A percentile compares a stretch with the other conserved stretches of the same genome.
These are phyloP conservation scores for Scenedesmus sp. DNA, from an alignment of 163 green algal species.

Conservation along the genomic window DNA sequence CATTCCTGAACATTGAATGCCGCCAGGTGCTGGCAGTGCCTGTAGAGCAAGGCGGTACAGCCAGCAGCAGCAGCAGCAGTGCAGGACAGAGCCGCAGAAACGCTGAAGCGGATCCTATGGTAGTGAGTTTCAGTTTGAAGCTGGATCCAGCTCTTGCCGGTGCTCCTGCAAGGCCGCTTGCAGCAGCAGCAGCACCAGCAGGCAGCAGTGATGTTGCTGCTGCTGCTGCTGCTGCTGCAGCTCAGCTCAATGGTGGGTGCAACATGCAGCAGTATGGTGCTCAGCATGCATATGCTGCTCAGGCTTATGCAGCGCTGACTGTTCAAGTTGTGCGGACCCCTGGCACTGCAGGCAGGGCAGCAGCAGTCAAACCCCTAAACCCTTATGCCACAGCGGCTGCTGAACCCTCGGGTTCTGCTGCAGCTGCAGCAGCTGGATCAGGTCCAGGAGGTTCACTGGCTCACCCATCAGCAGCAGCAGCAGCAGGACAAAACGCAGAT, in stretches of 20 bases:
- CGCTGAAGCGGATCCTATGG: not conserved
- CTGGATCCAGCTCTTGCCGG: not conserved
- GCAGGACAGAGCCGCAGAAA: not conserved
- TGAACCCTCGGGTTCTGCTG: not conserved
- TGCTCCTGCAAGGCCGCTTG: not conserved
- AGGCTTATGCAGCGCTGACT: slow-evolving; percentile 5
- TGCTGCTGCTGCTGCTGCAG: not conserved
- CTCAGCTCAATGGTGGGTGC: not conserved
- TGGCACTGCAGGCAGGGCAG: not conserved
- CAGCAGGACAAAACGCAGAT: not conserved
- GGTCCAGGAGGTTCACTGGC: not conserved
- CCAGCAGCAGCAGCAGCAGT: slow-evolving; percentile 19
- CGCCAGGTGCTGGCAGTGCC: slow-evolving; percentile 31
- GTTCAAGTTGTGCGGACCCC: not conserved
- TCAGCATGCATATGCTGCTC: not conserved
- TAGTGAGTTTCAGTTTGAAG: slow-evolving; percentile 6
- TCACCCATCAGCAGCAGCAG: not conserved
- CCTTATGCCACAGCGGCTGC: not conserved
- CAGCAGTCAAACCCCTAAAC: not conserved
- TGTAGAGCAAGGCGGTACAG: not conserved
- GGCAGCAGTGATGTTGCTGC: not conserved
- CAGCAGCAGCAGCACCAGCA: not conserved
- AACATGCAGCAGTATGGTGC: not conserved
- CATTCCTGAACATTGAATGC: not conserved
- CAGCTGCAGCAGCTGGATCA: not conserved